These are phyloP conservation scores for Moricandia moricandioides DNA, from an alignment of 345 rosid species.

Conservation along the genomic window DNA sequence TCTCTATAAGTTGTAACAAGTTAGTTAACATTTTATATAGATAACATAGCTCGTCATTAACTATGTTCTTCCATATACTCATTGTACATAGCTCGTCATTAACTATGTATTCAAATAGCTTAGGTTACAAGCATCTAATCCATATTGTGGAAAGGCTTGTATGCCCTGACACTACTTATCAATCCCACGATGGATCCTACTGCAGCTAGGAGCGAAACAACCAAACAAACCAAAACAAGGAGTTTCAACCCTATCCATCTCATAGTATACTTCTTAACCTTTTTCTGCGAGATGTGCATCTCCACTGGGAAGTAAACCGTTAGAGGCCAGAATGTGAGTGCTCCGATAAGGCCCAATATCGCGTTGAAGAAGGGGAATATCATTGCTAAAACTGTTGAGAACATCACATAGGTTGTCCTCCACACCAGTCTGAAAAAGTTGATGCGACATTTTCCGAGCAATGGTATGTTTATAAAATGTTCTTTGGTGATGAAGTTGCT, in stretches of 20 bases:
- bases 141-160: constrained; percentile 57
- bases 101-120: background rate
- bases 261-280: constrained; percentile 46
- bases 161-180: constrained; percentile 46
- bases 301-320: constrained; percentile 83
- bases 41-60: background rate
- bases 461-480: constrained; percentile 41
- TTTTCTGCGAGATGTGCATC: constrained; percentile 66
- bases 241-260: constrained; percentile 71
- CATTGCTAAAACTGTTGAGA: constrained; percentile 70
- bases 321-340: constrained; percentile 76
- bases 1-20: background rate
- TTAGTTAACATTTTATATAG: background rate
- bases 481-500: constrained; percentile 58
- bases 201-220: constrained; percentile 59
- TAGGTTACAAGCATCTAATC: constrained; percentile 1
- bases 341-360: constrained; percentile 74
- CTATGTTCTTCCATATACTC: background rate
- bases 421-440: constrained; percentile 67
- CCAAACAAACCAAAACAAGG: constrained; percentile 51
- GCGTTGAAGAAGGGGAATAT: constrained; percentile 87
- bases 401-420: constrained; percentile 68
- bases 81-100: background rate
- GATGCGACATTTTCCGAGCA: constrained; percentile 44
- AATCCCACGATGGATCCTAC: constrained; percentile 72